Conservation (phyloP, 495 filamentous ascomycete genomes). For the Aspergillus sparsus region DNA sequence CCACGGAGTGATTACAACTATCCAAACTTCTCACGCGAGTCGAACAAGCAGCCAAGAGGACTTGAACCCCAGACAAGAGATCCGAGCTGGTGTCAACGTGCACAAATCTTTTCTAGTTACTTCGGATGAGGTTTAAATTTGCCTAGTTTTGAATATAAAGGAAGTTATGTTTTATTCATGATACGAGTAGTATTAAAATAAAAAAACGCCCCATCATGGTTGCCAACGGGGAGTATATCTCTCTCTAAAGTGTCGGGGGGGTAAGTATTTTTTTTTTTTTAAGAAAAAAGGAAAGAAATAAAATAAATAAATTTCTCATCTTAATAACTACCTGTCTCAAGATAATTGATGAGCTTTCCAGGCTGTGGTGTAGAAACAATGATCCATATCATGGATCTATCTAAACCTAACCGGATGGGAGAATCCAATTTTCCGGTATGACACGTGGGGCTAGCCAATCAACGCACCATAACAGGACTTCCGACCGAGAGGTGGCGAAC, state of each 20-base stretch:
- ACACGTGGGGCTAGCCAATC: conserved; percentile 31
- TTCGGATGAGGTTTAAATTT: conserved; percentile 25
- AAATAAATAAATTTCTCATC: no score
- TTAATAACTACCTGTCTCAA: no score
- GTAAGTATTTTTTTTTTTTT: no score
- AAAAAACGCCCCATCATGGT: no score
- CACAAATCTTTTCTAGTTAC: conserved; percentile 45
- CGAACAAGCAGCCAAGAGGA: conserved; percentile 42
- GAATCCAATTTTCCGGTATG: conserved; percentile 27
- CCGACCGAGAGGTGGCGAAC: conserved; percentile 34
- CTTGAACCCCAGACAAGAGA: conserved; percentile 34
- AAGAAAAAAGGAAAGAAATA: no score
- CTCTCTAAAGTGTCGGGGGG: no score
- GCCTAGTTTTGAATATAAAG: background rate
- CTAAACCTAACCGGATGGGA: conserved; percentile 11
- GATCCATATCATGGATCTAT: no score
- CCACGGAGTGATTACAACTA: conserved; percentile 34
- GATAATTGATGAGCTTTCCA: background rate
- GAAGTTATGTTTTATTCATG: no score
- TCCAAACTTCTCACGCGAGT: conserved; percentile 35
- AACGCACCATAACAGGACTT: conserved; percentile 8
- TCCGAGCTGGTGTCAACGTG: conserved; percentile 41
- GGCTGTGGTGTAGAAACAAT: background rate
- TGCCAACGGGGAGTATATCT: no score
- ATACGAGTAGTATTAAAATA: no score